Percentiles rank a stretch among this genome's conserved stretches.
phyloP scores from a whole-genome alignment of 1,139 yeast genomes.

The Sugiyamaella grinbergsii region DNA sequence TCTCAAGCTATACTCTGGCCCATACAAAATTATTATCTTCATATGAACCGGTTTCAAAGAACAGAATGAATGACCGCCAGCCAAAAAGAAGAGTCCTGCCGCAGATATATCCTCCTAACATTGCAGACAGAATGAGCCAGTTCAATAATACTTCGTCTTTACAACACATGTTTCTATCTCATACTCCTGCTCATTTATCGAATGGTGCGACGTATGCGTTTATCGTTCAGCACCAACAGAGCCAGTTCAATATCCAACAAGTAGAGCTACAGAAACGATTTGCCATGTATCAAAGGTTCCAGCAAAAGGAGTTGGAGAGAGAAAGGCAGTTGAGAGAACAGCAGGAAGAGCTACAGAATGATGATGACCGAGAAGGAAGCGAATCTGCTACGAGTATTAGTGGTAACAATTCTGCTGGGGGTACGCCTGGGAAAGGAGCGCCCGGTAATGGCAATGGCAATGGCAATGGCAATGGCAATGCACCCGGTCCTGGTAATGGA shows the following conservation, averaged over 20 bases:
- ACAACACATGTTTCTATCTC: constrained; percentile 32
- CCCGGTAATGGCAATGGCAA: background rate
- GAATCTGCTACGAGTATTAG: background rate
- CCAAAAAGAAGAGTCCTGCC: constrained; percentile 13
- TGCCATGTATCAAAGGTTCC: constrained; percentile 1
- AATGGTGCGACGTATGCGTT: constrained; percentile 16
- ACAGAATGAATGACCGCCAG: background rate
- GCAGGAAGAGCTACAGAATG: constrained; percentile 4
- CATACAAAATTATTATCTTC: constrained; percentile 12
- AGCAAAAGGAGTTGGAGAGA: constrained; percentile 10
- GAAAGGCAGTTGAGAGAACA: constrained; percentile 6
- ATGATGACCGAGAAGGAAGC: background rate
- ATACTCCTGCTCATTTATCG: constrained; percentile 27
- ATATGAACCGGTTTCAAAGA: background rate
- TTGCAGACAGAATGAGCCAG: background rate
- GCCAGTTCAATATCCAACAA: constrained; percentile 17
- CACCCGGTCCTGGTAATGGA: background rate
- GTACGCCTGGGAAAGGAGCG: too few relatives aligned
- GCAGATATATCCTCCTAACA: constrained; percentile 11
- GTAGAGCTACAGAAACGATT: constrained; percentile 14
- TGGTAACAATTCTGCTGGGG: too few relatives aligned
- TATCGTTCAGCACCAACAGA: constrained; percentile 23
- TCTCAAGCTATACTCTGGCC: constrained; percentile 23
- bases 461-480: background rate
- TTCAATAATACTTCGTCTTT: constrained; percentile 21